Conservation (phyloP, 1,284 basidiomycete species). For the Cutaneotrichosporon sp. region DNA sequence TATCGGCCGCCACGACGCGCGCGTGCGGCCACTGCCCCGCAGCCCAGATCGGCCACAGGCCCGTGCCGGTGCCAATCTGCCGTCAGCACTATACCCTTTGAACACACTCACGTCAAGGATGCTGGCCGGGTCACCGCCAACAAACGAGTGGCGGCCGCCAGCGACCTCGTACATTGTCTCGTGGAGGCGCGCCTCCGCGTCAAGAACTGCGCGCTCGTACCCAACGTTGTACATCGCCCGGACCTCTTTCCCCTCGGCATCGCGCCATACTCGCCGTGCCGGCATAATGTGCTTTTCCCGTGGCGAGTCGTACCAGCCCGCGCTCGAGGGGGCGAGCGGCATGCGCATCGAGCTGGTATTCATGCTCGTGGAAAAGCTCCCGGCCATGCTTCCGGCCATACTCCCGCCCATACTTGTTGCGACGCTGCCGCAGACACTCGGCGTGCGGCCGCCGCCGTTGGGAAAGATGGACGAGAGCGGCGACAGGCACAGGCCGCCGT, state of each 20-base stretch:
- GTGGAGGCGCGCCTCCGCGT: constrained; percentile 42
- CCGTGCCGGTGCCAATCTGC: constrained; percentile 43
- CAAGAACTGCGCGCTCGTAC: constrained; percentile 41
- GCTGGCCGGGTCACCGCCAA: constrained; percentile 20
- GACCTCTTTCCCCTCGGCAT: constrained; percentile 9
- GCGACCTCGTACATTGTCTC: constrained; percentile 39
- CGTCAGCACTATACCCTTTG: not conserved
- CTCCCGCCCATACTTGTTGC: no score
- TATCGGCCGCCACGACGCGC: constrained; percentile 40
- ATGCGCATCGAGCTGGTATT: no score
- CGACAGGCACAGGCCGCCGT: no score
- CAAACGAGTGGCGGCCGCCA: constrained; percentile 35
- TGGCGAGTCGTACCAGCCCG: constrained; percentile 20
- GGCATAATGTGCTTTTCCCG: constrained; percentile 12
- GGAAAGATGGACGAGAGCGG: no score
- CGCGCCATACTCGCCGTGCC: constrained; percentile 9
- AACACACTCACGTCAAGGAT: constrained; percentile 40
- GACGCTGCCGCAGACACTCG: no score
- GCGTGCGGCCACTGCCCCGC: constrained; percentile 38
- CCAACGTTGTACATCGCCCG: constrained; percentile 36
- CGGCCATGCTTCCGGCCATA: no score
- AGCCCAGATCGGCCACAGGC: constrained; percentile 45
- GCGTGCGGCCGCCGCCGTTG: no score
- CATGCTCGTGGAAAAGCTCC: no score
- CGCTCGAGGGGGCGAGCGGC: not conserved